Percentiles rank a stretch among this genome's conserved stretches.
Conservation (phyloP, 768 basidiomycete species). For the Xerocomus brunneocitrinus region DNA sequence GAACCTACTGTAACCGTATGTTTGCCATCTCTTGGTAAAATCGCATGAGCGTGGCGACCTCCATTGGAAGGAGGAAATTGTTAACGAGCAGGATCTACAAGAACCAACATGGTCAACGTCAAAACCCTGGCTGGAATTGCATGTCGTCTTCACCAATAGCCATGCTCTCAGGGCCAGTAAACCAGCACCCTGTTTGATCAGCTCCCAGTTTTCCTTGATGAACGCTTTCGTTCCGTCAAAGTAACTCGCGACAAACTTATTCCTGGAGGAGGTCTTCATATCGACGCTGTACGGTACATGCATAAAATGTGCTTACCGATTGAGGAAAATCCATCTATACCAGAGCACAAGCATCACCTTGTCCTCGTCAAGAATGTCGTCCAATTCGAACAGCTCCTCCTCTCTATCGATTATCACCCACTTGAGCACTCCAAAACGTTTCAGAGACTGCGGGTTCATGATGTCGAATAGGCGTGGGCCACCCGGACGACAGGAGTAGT, state of each 20-base stretch:
- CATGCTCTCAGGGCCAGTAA: slow-evolving; percentile 59
- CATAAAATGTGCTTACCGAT: slow-evolving; percentile 39
- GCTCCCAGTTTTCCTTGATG: slow-evolving; percentile 55
- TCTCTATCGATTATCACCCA: slow-evolving; percentile 71
- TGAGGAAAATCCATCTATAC: slow-evolving; percentile 67
- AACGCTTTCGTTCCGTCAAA: slow-evolving; percentile 50
- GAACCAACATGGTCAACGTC: not conserved
- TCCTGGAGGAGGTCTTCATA: slow-evolving; percentile 31
- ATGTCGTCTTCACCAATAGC: slow-evolving; percentile 45
- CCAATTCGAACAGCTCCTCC: slow-evolving; percentile 70
- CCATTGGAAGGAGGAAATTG: slow-evolving; percentile 45
- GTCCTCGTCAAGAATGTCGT: slow-evolving; percentile 68
- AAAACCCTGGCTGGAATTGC: not conserved
- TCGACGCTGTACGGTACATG: not conserved
- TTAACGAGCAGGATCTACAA: slow-evolving; percentile 51
- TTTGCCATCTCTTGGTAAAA: slow-evolving; percentile 52
- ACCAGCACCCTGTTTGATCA: slow-evolving; percentile 69
- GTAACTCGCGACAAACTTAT: slow-evolving; percentile 53
- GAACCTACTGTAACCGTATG: slow-evolving; percentile 36
- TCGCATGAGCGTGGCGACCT: slow-evolving; percentile 48
- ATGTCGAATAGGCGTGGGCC: slow-evolving; percentile 65
- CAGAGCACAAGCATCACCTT: slow-evolving; percentile 79
- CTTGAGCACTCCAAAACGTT: slow-evolving; percentile 57
- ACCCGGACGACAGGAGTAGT: slow-evolving; percentile 62
- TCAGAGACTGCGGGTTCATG: slow-evolving; percentile 53